Base-by-base conservation (phyloP, 2,329 filamentous ascomycete species). In the Talaromyces funiculosus region DNA sequence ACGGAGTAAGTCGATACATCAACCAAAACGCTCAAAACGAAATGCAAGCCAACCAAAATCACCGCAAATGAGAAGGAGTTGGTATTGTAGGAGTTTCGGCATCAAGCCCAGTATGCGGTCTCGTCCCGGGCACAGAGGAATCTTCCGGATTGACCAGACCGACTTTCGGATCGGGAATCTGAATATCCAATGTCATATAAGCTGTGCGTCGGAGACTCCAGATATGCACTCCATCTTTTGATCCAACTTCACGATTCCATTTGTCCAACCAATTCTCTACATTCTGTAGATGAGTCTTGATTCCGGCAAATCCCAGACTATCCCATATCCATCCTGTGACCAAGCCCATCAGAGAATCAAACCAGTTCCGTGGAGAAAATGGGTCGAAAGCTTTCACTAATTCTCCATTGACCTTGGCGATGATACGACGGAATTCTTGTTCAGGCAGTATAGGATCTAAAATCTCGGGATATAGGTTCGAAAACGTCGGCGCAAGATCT, bases 281-380 rank as follows among this genome's bases (percentile, higher is more conserved):
- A 9, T 78, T 81, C 59, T 81, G 83, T 49, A 96, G 73, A 59
- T 87, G 83, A 22, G 81, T 78, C 78, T 97, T 97, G 62, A 89
- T 83, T 8, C 83, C 86, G 3, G 90, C 90, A 37, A 90, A 76
- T 1, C 93, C 92, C 22, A 93, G 68, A 71, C 97, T 93, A 62
- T 99, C 94, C 91, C 92, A 97, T 35, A 97, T 69, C 90, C 92
- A 99, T 22, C 93, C 90, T 0, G 94, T 97, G 35, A 92, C 75
- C 4, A 95, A 80, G 1, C 93, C 92, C 66, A 97, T 72, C 10
- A 90, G 73, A 12, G 86, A 84, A 73, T 99, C 94, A 0, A 96
- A 65, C 69, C 92, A 85, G 67, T 95, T 96, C 55, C 90, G 82
- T 67, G 84, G 77, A 59, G 82, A 86, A 72, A 87, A 92, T 0